Conservation (phyloP, 2,329 filamentous ascomycete genomes). For the Aspergillus spinulosporus region DNA sequence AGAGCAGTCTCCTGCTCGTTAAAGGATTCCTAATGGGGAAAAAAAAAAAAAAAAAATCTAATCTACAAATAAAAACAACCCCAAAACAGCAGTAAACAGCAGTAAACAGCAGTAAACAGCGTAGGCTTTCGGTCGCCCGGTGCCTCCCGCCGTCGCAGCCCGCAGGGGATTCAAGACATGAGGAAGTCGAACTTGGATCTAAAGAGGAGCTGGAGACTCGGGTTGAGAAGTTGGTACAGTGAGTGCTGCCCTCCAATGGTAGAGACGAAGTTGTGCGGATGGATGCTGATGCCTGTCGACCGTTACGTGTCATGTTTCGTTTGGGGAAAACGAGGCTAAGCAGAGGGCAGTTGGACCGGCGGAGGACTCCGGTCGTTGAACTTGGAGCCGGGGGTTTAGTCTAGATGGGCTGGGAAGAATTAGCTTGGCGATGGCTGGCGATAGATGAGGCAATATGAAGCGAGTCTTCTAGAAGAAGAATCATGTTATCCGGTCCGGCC, state of each 20-base stretch:
- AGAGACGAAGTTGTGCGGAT: background rate
- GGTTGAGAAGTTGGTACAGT: background rate
- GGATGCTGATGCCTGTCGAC: constrained; percentile 10
- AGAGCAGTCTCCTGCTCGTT: background rate
- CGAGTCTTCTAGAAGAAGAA: background rate
- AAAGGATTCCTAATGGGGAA: background rate
- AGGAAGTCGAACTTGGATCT: too few species aligned
- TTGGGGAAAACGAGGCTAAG: constrained; percentile 17
- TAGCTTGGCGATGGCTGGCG: background rate
- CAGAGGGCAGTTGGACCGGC: background rate
- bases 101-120: background rate
- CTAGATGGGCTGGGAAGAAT: background rate
- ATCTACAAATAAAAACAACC: too few species aligned
- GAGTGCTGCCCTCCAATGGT: background rate
- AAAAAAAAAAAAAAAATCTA: too few species aligned
- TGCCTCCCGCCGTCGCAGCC: background rate
- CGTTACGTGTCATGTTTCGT: constrained; percentile 36
- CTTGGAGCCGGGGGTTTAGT: background rate
- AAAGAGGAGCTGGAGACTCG: background rate
- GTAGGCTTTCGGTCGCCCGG: background rate
- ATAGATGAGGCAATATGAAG: background rate
- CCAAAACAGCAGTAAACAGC: background rate
- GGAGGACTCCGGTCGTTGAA: background rate
- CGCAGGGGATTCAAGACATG: background rate
- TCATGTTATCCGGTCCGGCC: background rate